These are phyloP conservation scores for Nothophaeocryptopus gaeumannii DNA, from an alignment of 2,329 filamentous ascomycete genomes.

Conservation along the genomic window DNA sequence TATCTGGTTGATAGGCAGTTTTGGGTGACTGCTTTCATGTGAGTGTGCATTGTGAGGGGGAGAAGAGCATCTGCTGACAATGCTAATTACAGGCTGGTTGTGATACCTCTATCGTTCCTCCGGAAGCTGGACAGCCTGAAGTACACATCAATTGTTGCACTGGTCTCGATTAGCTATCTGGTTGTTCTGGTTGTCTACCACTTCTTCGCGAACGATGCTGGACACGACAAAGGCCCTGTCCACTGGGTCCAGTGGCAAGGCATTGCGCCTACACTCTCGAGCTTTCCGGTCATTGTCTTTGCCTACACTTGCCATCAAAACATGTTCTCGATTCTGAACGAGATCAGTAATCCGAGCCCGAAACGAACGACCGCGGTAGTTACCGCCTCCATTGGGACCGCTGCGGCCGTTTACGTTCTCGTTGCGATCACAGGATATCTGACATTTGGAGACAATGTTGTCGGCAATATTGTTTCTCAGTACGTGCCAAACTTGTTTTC, in stretches of 20 bases:
- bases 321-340: slow-evolving; percentile 99
- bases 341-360: slow-evolving; percentile 82
- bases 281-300: slow-evolving; percentile 92
- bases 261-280: slow-evolving; percentile 73
- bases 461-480: slow-evolving; percentile 91
- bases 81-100: slow-evolving; percentile 62
- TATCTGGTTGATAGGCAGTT: slow-evolving; percentile 90
- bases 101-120: slow-evolving; percentile 92
- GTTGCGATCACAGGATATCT: slow-evolving; percentile 95
- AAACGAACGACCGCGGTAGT: slow-evolving; percentile 76
- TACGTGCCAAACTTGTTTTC: slow-evolving; percentile 76
- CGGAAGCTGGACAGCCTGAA: slow-evolving; percentile 91
- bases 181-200: slow-evolving; percentile 92
- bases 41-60: slow-evolving; percentile 27
- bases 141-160: slow-evolving; percentile 88
- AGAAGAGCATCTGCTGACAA: neutral
- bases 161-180: slow-evolving; percentile 91
- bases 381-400: slow-evolving; percentile 77
- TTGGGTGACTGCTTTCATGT: slow-evolving; percentile 98
- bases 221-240: slow-evolving; percentile 70
- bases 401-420: slow-evolving; percentile 81
- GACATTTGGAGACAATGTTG: slow-evolving; percentile 85
- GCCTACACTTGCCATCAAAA: slow-evolving; percentile 99
- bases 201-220: slow-evolving; percentile 73
- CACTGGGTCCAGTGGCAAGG: slow-evolving; percentile 76